These are phyloP conservation scores for Trypanosoma platydactyli DNA, from an alignment of 208 protist species.

Conservation along the genomic window DNA sequence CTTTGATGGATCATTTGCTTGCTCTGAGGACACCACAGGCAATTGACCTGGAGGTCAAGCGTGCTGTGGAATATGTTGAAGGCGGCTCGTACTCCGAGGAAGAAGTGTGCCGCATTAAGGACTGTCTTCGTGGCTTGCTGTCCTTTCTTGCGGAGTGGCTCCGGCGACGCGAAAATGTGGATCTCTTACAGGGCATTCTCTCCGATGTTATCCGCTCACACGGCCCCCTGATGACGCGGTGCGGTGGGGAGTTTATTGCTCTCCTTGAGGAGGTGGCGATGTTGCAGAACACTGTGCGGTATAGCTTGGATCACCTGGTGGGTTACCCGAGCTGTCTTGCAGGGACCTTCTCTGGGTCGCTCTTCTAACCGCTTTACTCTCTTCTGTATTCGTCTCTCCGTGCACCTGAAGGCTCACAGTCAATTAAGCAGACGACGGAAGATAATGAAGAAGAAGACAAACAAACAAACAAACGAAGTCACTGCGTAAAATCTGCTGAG, in stretches of 20 bases:
- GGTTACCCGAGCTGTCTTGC: slow-evolving; percentile 69
- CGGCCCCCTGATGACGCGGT: slow-evolving; percentile 58
- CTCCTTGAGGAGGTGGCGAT: slow-evolving; percentile 54
- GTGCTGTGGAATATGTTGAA: slow-evolving; percentile 65
- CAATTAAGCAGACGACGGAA: too few species aligned
- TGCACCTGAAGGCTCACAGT: not conserved
- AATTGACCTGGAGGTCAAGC: slow-evolving; percentile 79
- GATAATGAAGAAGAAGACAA: too few species aligned
- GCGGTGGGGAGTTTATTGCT: slow-evolving; percentile 43
- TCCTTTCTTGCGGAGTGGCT: slow-evolving; percentile 63
- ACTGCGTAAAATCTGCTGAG: too few species aligned
- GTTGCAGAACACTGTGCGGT: slow-evolving; percentile 62
- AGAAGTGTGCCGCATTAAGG: slow-evolving; percentile 58
- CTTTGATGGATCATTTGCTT: slow-evolving; percentile 56
- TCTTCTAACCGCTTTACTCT: slow-evolving; percentile 42
- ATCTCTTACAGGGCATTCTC: slow-evolving; percentile 82
- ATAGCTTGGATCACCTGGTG: slow-evolving; percentile 74
- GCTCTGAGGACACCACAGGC: slow-evolving; percentile 51
- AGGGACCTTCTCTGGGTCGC: slow-evolving; percentile 57
- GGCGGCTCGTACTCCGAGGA: slow-evolving; percentile 61
- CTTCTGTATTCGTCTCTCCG: not conserved
- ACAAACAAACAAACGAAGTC: too few species aligned
- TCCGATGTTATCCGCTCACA: slow-evolving; percentile 66
- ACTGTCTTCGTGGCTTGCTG: slow-evolving; percentile 49
- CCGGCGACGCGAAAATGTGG: slow-evolving; percentile 56